These are phyloP conservation scores for Lycium barbarum DNA, from an alignment of 257 asterid species.

Conservation along the genomic window DNA sequence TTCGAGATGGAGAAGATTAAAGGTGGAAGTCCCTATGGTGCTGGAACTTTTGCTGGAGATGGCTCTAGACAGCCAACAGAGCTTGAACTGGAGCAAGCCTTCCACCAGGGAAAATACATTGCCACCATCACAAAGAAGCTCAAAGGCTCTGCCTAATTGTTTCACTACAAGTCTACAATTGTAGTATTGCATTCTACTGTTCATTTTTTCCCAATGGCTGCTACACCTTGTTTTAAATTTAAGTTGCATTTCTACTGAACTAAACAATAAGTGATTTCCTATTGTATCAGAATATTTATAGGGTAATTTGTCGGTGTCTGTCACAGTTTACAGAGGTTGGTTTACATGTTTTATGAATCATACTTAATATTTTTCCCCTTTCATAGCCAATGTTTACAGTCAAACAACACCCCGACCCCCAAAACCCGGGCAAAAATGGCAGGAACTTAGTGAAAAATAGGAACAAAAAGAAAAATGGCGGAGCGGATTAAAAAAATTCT, in stretches of 20 bases:
- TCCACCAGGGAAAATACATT: slow-evolving; percentile 64
- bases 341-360: slow-evolving; percentile 28
- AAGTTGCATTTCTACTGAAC: slow-evolving; percentile 19
- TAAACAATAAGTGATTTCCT: slow-evolving; percentile 21
- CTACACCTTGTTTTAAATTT: background rate
- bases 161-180: background rate
- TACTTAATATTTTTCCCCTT: background rate
- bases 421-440: background rate
- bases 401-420: background rate
- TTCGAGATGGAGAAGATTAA: slow-evolving; percentile 65
- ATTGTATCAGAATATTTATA: slow-evolving; percentile 24
- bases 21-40: slow-evolving; percentile 76
- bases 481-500: background rate
- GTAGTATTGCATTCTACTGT: slow-evolving; percentile 17
- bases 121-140: slow-evolving; percentile 63
- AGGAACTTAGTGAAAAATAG: background rate
- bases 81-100: slow-evolving; percentile 62
- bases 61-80: slow-evolving; percentile 67
- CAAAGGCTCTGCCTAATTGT: slow-evolving; percentile 37
- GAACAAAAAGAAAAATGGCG: background rate
- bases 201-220: background rate
- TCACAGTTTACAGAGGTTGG: background rate
- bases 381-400: background rate
- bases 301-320: slow-evolving; percentile 22
- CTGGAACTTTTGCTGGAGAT: slow-evolving; percentile 71